Evolutionary conservation across 1,284 basidiomycete species (phyloP).

Genomic region (Mycena citricolor): DNA sequence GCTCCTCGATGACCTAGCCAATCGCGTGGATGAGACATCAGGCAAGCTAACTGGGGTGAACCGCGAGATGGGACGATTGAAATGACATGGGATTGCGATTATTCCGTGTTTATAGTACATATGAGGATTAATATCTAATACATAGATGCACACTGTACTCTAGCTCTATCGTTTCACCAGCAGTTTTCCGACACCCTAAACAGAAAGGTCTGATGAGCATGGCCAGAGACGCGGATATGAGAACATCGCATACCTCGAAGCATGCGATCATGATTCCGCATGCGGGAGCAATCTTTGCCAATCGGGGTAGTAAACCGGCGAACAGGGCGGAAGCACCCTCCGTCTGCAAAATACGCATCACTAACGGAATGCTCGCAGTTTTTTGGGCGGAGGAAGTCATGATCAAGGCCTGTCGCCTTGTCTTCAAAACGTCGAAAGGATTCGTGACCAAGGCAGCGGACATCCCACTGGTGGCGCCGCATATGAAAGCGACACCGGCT

Average conservation of each 20-base stretch:
- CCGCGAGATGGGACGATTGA: slow-evolving; percentile 77
- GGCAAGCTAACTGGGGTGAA: slow-evolving; percentile 78
- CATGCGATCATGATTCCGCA: slow-evolving; percentile 98
- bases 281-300: slow-evolving; percentile 97
- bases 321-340: slow-evolving; percentile 84
- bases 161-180: slow-evolving; percentile 36
- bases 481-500: slow-evolving; percentile 75
- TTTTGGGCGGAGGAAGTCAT: slow-evolving; percentile 50
- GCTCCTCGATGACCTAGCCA: slow-evolving; percentile 76
- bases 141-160: slow-evolving; percentile 13
- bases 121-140: slow-evolving; percentile 19
- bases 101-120: slow-evolving; percentile 11
- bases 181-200: slow-evolving; percentile 55
- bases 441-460: slow-evolving; percentile 88
- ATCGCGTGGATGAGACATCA: slow-evolving; percentile 73
- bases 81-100: slow-evolving; percentile 34
- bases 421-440: slow-evolving; percentile 97
- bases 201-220: slow-evolving; percentile 13
- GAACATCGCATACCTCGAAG: slow-evolving; percentile 67
- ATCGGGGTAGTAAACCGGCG: slow-evolving; percentile 83
- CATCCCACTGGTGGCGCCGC: slow-evolving; percentile 80
- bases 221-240: background rate
- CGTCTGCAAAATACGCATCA: slow-evolving; percentile 68
- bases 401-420: slow-evolving; percentile 77
- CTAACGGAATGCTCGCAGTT: slow-evolving; percentile 58